A percentile compares a stretch with the other conserved stretches of the same genome.
phyloP scores from a whole-genome alignment of 108 stramenopile genomes.

The Cyclotella sp. region DNA sequence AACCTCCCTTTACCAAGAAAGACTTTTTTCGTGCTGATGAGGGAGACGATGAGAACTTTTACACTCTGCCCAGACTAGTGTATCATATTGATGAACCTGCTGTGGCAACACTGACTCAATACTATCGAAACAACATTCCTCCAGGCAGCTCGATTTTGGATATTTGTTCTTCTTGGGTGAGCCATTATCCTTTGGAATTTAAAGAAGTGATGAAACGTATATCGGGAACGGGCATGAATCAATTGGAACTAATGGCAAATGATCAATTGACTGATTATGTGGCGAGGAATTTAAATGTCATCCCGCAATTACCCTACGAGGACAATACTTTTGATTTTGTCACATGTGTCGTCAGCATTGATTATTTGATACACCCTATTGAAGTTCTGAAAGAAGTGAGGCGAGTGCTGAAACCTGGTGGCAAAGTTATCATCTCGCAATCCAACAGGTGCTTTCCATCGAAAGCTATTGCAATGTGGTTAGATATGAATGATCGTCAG shows the following conservation, averaged over 20 bases:
- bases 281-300: constrained; percentile 86
- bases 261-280: constrained; percentile 93
- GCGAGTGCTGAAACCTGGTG: constrained; percentile 91
- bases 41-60: constrained; percentile 84
- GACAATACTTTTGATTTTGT: constrained; percentile 92
- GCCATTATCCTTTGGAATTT: constrained; percentile 83
- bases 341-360: constrained; percentile 95
- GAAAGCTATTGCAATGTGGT: constrained; percentile 95
- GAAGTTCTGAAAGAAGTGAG: constrained; percentile 88
- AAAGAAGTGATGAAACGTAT: constrained; percentile 76
- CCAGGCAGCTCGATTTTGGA: constrained; percentile 83
- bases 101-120: constrained; percentile 85
- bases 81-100: constrained; percentile 95
- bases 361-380: constrained; percentile 91
- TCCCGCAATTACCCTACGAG: constrained; percentile 74
- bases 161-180: constrained; percentile 96
- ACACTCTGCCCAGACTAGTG: constrained; percentile 85
- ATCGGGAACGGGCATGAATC: constrained; percentile 90
- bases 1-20: constrained; percentile 74
- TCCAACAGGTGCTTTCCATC: constrained; percentile 94
- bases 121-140: constrained; percentile 87
- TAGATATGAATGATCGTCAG: constrained; percentile 92
- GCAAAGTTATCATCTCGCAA: constrained; percentile 92
- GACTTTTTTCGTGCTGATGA: constrained; percentile 91
- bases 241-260: constrained; percentile 87